Base-by-base conservation (phyloP, 768 basidiomycete species). In the Auriculariales sp. region DNA sequence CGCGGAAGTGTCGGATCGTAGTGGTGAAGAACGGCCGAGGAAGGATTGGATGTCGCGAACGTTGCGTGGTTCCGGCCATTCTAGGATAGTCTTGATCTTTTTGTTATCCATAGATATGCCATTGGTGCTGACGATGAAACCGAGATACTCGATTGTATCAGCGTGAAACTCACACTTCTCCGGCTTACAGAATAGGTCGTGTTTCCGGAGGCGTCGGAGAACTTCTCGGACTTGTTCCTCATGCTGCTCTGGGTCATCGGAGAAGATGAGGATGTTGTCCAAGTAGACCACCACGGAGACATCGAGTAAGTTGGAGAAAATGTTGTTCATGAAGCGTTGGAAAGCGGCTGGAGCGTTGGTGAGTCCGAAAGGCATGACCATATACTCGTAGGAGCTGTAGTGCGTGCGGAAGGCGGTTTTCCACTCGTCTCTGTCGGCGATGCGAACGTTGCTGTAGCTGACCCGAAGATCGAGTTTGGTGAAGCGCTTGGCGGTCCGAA, bases 201-300 rank as follows among this genome's bases (percentile, higher is more conserved):
- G 53, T 1, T 64, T 28, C 3, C 54, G 47, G 11, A 71, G 59
- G 3, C 57, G 49, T 30, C 68, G 51, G 15, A 72, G 62, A 7
- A 71, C 61, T 27, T 58, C 45, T 11, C 52, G 50, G 33, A 70
- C 64, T 29, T 64, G 63, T 3, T 47, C 24, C n/a, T 59, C 53
- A 45, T 72, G 70, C 19, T 70, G 59, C 17, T 61, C 55, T 17
- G 51, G 55, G 15, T 54, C 53, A 11, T 55, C 35, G 34, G 70
- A 71, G 51, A 66, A 73, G 24, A 73, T 67, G 10, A 73, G 60
- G 50, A 72, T 69, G 54, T 71, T 62, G 48, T 71, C 67, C 1
- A 72, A 49, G 55, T 72, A 74, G 36, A 74, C 65, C 25, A 72
- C 61, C 47, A 63, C 64, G 49, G 62, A 63, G 19, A 66, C 51